Percentiles rank a stretch among this genome's conserved stretches.
phyloP scores from a whole-genome alignment of 345 rosid species.

The Clausena lansium region DNA sequence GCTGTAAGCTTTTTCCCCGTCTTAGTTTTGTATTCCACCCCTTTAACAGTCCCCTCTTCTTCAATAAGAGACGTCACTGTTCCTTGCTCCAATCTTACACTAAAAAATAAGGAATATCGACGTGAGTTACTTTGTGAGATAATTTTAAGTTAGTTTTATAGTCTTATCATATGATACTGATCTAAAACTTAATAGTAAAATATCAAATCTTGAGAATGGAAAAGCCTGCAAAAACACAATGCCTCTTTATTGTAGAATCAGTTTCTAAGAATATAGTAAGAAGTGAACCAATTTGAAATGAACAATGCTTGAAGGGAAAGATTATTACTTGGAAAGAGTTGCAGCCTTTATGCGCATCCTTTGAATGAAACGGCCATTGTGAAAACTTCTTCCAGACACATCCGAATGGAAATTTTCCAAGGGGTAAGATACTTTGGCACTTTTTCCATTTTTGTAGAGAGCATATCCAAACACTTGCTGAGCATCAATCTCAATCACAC shows the following conservation, averaged over 20 bases:
- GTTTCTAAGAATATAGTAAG: neutral
- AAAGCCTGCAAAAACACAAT: neutral
- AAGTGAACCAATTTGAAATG: neutral
- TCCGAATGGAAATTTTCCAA: slow-evolving; percentile 3
- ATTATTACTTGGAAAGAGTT: neutral
- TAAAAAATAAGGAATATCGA: neutral
- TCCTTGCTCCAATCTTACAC: slow-evolving; percentile 12
- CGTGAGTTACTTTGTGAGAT: too few relatives aligned
- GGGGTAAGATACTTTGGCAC: neutral
- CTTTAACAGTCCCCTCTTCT: slow-evolving; percentile 6
- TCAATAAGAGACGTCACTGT: slow-evolving; percentile 5
- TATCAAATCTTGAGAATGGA: neutral
- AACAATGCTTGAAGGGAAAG: neutral
- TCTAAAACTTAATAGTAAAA: neutral
- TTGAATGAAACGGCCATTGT: neutral
- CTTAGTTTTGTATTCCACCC: slow-evolving; percentile 4
- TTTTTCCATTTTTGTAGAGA: neutral
- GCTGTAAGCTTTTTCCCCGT: neutral
- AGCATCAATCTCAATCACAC: slow-evolving; percentile 1
- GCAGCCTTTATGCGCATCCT: neutral
- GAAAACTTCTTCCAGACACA: slow-evolving; percentile 2
- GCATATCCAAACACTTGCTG: slow-evolving; percentile 4
- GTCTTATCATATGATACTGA: neutral
- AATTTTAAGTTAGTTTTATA: neutral
- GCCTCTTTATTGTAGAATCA: neutral